These are phyloP conservation scores for Zygoascus sp. DNA, from an alignment of 1,139 yeast genomes.

Conservation along the genomic window DNA sequence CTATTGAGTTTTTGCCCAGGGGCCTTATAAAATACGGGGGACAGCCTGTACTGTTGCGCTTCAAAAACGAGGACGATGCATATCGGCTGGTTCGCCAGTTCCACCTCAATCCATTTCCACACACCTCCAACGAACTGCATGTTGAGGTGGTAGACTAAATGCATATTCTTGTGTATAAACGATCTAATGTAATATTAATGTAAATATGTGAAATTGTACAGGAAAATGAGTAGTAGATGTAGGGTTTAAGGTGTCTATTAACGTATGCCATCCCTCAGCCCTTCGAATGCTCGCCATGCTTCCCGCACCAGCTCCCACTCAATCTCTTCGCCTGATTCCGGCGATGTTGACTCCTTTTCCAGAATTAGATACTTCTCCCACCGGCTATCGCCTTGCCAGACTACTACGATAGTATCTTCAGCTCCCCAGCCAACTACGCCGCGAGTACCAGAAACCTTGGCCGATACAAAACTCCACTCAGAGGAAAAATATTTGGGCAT, in stretches of 20 bases:
- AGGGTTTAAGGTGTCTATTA: neutral
- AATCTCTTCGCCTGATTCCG: constrained; percentile 13
- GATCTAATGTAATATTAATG: neutral
- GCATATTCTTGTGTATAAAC: neutral
- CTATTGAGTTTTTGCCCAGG: constrained; percentile 33
- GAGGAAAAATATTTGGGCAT: constrained; percentile 77
- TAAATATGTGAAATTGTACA: constrained; percentile 1
- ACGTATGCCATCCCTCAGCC: constrained; percentile 18
- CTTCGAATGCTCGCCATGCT: constrained; percentile 69
- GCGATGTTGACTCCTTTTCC: constrained; percentile 39
- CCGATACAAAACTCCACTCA: constrained; percentile 84
- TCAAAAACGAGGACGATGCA: constrained; percentile 48
- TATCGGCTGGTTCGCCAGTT: constrained; percentile 49
- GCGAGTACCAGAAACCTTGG: constrained; percentile 47
- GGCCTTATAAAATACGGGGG: constrained; percentile 32
- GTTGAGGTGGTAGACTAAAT: constrained; percentile 39
- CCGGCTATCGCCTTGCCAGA: constrained; percentile 63
- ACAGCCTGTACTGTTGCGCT: constrained; percentile 44
- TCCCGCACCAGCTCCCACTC: constrained; percentile 63
- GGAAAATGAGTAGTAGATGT: neutral
- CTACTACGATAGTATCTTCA: constrained; percentile 57
- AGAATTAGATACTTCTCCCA: constrained; percentile 84
- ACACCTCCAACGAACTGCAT: constrained; percentile 33
- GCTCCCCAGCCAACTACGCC: constrained; percentile 81
- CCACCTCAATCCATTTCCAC: constrained; percentile 46